phyloP scores from a whole-genome alignment of 192 early-diverging fungal species.

The Coemansia sp. region DNA sequence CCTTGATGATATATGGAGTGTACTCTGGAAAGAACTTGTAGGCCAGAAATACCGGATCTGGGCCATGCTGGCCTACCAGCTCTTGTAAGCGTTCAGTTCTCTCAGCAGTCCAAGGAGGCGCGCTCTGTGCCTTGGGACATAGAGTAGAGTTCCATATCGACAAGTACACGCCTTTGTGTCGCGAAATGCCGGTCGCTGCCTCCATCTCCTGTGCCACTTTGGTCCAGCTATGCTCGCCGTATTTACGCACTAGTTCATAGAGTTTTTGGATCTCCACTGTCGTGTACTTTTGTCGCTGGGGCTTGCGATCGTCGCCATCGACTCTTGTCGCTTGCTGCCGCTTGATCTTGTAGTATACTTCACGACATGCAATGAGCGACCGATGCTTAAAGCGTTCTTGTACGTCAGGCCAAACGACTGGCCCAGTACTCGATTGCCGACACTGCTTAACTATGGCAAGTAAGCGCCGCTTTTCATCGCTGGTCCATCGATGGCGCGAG shows the following conservation, averaged over 20 bases:
- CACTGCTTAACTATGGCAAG: neutral
- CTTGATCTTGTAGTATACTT: neutral
- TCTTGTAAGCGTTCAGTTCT: slow-evolving; percentile 5
- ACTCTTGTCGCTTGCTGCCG: neutral
- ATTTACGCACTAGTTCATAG: slow-evolving; percentile 7
- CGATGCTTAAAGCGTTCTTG: neutral
- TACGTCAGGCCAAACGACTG: slow-evolving; percentile 7
- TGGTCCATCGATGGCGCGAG: slow-evolving; percentile 2
- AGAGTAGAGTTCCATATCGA: slow-evolving; percentile 13
- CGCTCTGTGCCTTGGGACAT: slow-evolving; percentile 22
- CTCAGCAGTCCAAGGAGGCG: slow-evolving; percentile 25
- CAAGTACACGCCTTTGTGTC: neutral
- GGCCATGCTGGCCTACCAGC: slow-evolving; percentile 20
- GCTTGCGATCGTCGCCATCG: neutral
- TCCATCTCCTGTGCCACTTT: slow-evolving; percentile 19
- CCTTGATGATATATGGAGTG: slow-evolving; percentile 14
- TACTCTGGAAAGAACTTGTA: slow-evolving; percentile 48
- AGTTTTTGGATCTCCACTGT: slow-evolving; percentile 1
- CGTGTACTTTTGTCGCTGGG: neutral
- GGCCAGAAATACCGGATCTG: slow-evolving; percentile 35
- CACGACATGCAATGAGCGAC: neutral
- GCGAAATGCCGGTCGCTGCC: neutral
- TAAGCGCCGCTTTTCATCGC: slow-evolving; percentile 1
- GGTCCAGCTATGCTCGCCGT: slow-evolving; percentile 34
- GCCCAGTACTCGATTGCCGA: slow-evolving; percentile 1